Percentiles rank a stretch among this genome's conserved stretches.
Conservation (phyloP, 257 asterid species). For the Solanum ossicruentum region DNA sequence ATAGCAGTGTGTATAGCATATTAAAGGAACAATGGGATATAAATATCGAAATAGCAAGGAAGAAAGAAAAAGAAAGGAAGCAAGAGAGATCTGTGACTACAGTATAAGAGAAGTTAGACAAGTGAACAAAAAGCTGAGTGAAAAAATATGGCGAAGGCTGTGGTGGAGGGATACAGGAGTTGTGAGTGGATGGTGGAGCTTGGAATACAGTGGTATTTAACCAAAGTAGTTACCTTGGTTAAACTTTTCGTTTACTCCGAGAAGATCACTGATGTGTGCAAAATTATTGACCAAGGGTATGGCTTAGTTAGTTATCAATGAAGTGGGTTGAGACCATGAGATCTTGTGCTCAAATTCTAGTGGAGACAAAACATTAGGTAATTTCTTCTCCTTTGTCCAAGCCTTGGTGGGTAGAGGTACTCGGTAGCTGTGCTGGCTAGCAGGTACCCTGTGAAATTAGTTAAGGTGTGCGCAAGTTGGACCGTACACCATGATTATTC, state of each 20-base stretch:
- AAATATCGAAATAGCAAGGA: not conserved
- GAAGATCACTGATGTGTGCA: not conserved
- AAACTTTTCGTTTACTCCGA: not conserved
- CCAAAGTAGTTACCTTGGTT: not conserved
- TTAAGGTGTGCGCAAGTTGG: not conserved
- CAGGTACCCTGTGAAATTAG: not conserved
- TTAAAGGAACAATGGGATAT: not conserved
- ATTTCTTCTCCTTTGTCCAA: not conserved
- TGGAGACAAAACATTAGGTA: not conserved
- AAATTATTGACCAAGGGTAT: not conserved
- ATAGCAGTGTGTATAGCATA: not conserved
- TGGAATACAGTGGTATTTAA: not conserved
- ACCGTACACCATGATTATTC: not conserved
- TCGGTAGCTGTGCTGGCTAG: not conserved
- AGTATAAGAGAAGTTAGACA: not conserved
- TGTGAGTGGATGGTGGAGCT: not conserved
- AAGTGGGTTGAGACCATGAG: not conserved
- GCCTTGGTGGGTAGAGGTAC: not conserved
- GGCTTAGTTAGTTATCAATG: not conserved
- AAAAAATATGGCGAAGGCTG: not conserved
- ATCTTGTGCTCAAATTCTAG: not conserved
- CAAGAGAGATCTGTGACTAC: not conserved
- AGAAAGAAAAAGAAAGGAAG: not conserved
- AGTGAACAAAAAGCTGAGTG: not conserved
- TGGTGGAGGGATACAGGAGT: not conserved